Conservation (phyloP, 2,329 filamentous ascomycete genomes). For the Aspergillaceae sp. region DNA sequence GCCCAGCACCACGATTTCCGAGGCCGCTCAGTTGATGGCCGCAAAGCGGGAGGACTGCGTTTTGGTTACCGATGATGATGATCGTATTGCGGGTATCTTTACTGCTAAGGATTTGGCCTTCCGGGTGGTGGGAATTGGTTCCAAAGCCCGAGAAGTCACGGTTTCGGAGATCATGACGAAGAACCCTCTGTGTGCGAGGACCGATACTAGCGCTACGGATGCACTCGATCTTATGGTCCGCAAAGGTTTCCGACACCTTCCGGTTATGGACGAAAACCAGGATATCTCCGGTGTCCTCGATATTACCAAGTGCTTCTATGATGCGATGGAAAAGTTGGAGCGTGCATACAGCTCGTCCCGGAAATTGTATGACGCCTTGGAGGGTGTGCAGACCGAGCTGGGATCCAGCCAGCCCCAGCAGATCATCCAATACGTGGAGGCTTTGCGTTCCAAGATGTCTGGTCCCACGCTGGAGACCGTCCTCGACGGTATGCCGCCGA, state of each 20-base stretch:
- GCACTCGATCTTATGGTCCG: conserved; percentile 95
- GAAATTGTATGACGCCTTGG: conserved; percentile 92
- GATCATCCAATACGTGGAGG: conserved; percentile 98
- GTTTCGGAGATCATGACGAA: conserved; percentile 99
- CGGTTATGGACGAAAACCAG: conserved; percentile 99
- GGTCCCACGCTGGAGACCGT: conserved; percentile 93
- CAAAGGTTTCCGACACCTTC: conserved; percentile 94
- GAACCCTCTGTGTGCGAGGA: conserved; percentile 93
- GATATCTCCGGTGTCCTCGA: conserved; percentile 97
- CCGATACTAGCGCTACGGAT: conserved; percentile 95
- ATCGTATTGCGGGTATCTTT: conserved; percentile 96
- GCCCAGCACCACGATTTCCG: conserved; percentile 82
- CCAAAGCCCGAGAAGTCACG: conserved; percentile 81
- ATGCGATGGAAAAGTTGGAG: conserved; percentile 99
- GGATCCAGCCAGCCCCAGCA: conserved; percentile 94
- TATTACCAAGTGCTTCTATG: conserved; percentile 99
- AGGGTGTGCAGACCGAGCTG: conserved; percentile 94
- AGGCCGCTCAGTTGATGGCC: conserved; percentile 97
- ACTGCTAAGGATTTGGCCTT: conserved; percentile 98
- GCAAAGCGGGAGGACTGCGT: conserved; percentile 98
- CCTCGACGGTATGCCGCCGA: conserved; percentile 81
- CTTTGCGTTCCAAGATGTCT: conserved; percentile 91
- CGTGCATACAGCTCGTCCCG: conserved; percentile 96
- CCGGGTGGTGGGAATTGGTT: conserved; percentile 82
- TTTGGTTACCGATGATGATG: conserved; percentile 93